Evolutionary conservation across 139 green algal species (phyloP), one percentile per base, ranked within the genome.

Genomic region (Micractinium sp.): DNA sequence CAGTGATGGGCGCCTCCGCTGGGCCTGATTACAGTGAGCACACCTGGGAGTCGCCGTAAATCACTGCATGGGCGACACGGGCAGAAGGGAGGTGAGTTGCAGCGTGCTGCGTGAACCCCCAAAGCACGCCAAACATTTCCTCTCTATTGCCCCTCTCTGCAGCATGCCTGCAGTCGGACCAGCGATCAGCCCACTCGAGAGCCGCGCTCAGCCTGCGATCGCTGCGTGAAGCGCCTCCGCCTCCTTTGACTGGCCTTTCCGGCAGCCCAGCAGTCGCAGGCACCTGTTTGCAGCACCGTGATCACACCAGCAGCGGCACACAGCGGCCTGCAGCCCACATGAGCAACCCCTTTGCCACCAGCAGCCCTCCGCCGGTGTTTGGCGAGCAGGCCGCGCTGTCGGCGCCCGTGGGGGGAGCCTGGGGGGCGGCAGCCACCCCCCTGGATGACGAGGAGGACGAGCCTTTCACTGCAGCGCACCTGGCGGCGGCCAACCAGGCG

Each of bases 401-500:
- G 36, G 16, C 12, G 74, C 74, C 74, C 39, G 74, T 47, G 35
- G 74, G 74, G 18, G 74, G 74, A 22, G 74, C 81, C n/a, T 87
- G 73, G 31, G 38, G 35, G 23, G 56, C 85, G n/a, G 31, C 76
- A 1, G 69, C 39, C 60, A 47, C 86, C 0, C 61, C 78, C 1
- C 47, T 81, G 29, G 89, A 86, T 12, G 79, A 88, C 36, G 81
- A 89, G 19, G 87, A 89, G 67, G 90, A 91, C 15, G 88, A 92
- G 88, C 90, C 90, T 66, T 93, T 93, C 85, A 90, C 88, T 9
- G 78, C 88, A n/a, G 90, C 90, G 9, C 82, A 93, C 69, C 76
- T 93, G 60, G 84, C 85, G 23, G 83, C 84, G 22, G 82, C 81
- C 60, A 83, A 90, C 41, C 71, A 89, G n/a, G n/a, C n/a, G n/a